phyloP scores from a whole-genome alignment of 305 asterid species.

The Ilex paraguariensis region DNA sequence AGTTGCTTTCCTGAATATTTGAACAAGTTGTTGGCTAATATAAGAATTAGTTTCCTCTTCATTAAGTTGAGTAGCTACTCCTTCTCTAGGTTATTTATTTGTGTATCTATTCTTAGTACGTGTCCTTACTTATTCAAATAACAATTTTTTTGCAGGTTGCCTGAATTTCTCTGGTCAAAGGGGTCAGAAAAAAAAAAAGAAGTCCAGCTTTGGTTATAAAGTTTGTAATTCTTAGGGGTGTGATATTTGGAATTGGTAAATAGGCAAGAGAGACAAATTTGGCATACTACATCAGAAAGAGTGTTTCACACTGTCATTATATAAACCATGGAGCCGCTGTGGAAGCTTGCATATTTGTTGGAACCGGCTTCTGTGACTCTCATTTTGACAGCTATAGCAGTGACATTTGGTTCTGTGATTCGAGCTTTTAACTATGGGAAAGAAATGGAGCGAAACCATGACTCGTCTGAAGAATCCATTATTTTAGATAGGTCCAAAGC shows the following conservation, averaged over 20 bases:
- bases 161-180: constrained; percentile 9
- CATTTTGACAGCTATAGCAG: constrained; percentile 67
- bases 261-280: not conserved
- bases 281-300: not conserved
- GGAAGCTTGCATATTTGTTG: constrained; percentile 76
- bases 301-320: not conserved
- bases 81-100: too few species aligned
- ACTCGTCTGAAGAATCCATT: constrained; percentile 81
- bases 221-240: not conserved
- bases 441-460: constrained; percentile 91
- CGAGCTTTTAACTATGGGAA: constrained; percentile 83
- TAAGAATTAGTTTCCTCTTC: too few species aligned
- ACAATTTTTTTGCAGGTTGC: constrained; percentile 13
- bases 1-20: too few species aligned
- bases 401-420: constrained; percentile 75
- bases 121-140: not conserved
- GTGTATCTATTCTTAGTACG: too few species aligned
- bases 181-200: constrained; percentile 4
- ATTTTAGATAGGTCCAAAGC: constrained; percentile 94
- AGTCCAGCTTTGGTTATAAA: not conserved
- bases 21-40: too few species aligned
- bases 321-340: constrained; percentile 63
- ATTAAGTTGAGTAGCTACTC: too few species aligned
- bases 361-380: constrained; percentile 85
- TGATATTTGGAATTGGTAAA: not conserved